Evolutionary conservation across 179 eudicot species (phyloP).

Genomic region (Spergularia azorica): DNA sequence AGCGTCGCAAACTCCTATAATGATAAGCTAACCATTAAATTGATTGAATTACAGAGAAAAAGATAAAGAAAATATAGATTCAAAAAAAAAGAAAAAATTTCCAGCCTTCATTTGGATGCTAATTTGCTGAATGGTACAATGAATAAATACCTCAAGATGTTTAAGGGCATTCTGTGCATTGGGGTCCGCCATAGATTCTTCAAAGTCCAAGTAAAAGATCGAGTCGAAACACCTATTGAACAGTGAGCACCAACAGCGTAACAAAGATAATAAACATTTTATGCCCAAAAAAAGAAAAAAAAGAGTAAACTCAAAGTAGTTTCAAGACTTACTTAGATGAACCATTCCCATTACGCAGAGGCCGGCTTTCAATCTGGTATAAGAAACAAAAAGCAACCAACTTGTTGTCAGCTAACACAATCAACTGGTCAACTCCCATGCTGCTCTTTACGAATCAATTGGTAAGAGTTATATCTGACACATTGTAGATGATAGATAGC

Average conservation of each 20-base stretch:
- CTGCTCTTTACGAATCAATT: background rate
- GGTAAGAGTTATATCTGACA: background rate
- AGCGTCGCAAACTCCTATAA: constrained; percentile 79
- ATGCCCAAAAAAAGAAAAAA: background rate
- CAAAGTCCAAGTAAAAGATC: constrained; percentile 80
- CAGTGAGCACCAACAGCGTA: background rate
- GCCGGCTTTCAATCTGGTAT: constrained; percentile 88
- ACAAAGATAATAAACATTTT: background rate
- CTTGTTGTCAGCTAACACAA: background rate
- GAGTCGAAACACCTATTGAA: constrained; percentile 57
- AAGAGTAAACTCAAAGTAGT: background rate
- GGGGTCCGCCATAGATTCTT: constrained; percentile 86
- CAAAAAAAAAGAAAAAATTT: background rate
- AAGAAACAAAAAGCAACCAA: background rate
- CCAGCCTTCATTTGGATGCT: constrained; percentile 5
- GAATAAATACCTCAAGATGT: constrained; percentile 55
- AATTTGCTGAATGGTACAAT: background rate
- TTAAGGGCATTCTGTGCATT: constrained; percentile 82
- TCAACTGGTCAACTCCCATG: background rate
- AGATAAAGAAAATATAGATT: background rate
- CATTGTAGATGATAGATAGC: background rate
- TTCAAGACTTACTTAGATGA: constrained; percentile 55
- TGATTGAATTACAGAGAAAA: background rate
- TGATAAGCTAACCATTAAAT: constrained; percentile 11
- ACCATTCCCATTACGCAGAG: constrained; percentile 53